A percentile compares a stretch with the other conserved stretches of the same genome.
phyloP scores from a whole-genome alignment of 345 rosid genomes.

The Boechera stricta region DNA sequence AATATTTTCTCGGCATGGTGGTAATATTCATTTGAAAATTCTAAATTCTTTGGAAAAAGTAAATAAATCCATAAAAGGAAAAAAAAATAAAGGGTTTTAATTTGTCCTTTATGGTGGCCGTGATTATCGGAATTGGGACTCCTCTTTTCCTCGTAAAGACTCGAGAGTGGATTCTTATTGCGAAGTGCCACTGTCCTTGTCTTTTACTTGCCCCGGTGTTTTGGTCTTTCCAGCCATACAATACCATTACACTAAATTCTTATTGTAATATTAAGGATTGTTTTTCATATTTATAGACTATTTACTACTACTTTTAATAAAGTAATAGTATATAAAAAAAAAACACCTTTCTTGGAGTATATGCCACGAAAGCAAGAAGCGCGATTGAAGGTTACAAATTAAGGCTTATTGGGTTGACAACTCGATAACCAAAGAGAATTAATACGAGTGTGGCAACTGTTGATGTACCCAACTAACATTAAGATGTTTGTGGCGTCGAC shows the following conservation, averaged over 20 bases:
- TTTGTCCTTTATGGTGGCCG: slow-evolving; percentile 32
- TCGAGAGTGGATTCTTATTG: slow-evolving; percentile 35
- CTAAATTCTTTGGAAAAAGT: neutral
- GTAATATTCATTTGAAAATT: neutral
- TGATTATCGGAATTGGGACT: slow-evolving; percentile 40
- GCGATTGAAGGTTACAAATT: neutral
- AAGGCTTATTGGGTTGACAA: slow-evolving; percentile 4
- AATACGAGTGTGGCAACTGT: slow-evolving; percentile 13
- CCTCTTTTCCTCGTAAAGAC: slow-evolving; percentile 28
- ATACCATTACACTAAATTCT: neutral
- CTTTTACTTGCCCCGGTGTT: slow-evolving; percentile 34
- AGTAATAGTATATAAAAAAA: no score
- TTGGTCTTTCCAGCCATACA: slow-evolving; percentile 28
- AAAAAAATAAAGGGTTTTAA: neutral
- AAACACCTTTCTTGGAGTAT: neutral
- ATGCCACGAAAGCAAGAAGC: slow-evolving; percentile 10
- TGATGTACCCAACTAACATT: slow-evolving; percentile 29
- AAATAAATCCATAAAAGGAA: neutral
- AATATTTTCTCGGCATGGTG: neutral
- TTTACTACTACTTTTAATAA: no score
- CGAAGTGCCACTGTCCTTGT: slow-evolving; percentile 38
- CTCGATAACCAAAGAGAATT: neutral
- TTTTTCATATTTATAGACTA: no score
- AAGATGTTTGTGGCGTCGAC: slow-evolving; percentile 16
- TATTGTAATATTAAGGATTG: neutral